phyloP scores from a whole-genome alignment of 2,329 filamentous ascomycete genomes.

The Acephala macrosclerotiorum region DNA sequence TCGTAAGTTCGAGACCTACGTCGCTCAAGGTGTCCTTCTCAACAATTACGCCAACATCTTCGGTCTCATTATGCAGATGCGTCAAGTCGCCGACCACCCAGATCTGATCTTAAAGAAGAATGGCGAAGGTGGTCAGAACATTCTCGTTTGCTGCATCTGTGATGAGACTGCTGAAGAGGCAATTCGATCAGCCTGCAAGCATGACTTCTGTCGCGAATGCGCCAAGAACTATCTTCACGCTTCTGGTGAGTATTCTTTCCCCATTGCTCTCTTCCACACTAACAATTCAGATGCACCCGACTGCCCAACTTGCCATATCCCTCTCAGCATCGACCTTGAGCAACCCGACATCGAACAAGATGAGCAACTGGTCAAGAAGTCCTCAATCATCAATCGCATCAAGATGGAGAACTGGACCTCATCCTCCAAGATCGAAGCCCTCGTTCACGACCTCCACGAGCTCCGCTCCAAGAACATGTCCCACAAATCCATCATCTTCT shows the following conservation, averaged over 20 bases:
- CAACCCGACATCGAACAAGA: conserved; percentile 96
- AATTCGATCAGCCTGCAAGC: conserved; percentile 88
- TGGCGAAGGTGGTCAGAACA: conserved; percentile 84
- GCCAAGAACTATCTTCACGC: conserved; percentile 82
- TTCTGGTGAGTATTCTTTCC: conserved; percentile 62
- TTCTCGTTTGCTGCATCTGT: conserved; percentile 92
- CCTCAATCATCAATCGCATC: conserved; percentile 97
- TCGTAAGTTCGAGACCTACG: conserved; percentile 94
- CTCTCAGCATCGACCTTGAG: conserved; percentile 88
- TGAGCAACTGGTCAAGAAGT: conserved; percentile 86
- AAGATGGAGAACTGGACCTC: conserved; percentile 99
- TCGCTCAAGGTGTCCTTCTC: conserved; percentile 89
- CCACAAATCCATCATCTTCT: conserved; percentile 97
- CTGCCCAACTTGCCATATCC: conserved; percentile 92
- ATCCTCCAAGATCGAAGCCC: conserved; percentile 96
- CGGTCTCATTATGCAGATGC: conserved; percentile 98
- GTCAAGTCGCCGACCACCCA: conserved; percentile 95
- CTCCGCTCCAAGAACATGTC: conserved; percentile 91
- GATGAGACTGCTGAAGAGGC: conserved; percentile 96
- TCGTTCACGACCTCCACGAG: conserved; percentile 93
- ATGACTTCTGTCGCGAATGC: conserved; percentile 88
- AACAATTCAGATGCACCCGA: conserved; percentile 60
- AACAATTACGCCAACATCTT: conserved; percentile 99
- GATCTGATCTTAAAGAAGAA: conserved; percentile 93
- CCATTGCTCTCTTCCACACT: conserved; percentile 8